Conservation (phyloP, 2,329 filamentous ascomycete genomes). For the Neopestalotiopsis clavispora region DNA sequence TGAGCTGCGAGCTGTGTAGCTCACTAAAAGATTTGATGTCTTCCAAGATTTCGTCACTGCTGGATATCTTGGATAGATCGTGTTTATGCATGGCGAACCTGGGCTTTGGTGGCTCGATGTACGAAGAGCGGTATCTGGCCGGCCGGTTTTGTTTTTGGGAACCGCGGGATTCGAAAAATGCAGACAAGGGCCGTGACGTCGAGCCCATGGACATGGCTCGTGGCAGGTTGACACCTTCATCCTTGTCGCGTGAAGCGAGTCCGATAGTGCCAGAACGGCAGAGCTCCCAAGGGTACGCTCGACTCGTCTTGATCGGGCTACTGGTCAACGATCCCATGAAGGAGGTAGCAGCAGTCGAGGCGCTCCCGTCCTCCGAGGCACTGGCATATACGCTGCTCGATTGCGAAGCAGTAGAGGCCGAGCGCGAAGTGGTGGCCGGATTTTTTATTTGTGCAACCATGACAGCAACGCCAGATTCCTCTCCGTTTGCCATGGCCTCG, state of each 20-base stretch:
- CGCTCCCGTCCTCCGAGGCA: constrained; percentile 25
- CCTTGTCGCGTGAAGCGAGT: not conserved
- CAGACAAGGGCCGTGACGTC: not conserved
- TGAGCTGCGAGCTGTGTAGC: constrained; percentile 10
- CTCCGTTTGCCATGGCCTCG: constrained; percentile 2
- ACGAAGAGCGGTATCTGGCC: not conserved
- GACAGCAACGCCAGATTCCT: not conserved
- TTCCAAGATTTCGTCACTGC: constrained; percentile 12
- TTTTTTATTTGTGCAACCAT: not conserved
- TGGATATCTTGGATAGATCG: not conserved
- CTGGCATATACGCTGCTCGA: constrained; percentile 21
- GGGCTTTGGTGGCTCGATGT: constrained; percentile 22
- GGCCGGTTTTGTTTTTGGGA: constrained; percentile 18
- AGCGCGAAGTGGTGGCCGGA: constrained; percentile 8
- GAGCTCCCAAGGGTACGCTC: not conserved
- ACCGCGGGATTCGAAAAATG: constrained; percentile 16
- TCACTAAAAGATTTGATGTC: constrained; percentile 20
- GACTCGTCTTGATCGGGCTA: not conserved
- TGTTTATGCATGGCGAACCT: constrained; percentile 2
- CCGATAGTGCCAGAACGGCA: constrained; percentile 13
- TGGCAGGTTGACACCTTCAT: not conserved
- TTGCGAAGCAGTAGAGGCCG: constrained; percentile 18
- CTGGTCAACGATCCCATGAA: constrained; percentile 11
- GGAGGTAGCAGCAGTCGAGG: constrained; percentile 27
- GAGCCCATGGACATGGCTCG: constrained; percentile 8